phyloP scores from a whole-genome alignment of 2,329 filamentous ascomycete species.

The Ophiostoma australiae region DNA sequence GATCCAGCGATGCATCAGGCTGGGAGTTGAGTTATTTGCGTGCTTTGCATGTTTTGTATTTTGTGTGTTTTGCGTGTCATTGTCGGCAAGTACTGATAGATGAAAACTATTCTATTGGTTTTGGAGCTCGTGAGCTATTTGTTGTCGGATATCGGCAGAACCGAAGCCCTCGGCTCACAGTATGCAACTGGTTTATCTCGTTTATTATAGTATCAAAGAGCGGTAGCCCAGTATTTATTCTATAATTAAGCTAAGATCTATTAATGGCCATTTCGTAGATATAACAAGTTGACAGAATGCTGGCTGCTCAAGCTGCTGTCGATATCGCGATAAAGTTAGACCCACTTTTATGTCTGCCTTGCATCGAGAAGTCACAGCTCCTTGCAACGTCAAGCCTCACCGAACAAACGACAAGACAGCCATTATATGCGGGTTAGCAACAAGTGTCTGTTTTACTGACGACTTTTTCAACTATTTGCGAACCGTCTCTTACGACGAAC shows the following conservation, averaged over 20 bases:
- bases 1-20: not conserved
- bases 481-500: not conserved
- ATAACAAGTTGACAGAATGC: not conserved
- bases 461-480: not conserved
- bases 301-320: not conserved
- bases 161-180: not conserved
- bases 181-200: not conserved
- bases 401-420: not conserved
- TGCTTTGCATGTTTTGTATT: not conserved
- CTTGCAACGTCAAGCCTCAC: not conserved
- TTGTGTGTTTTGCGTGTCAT: not conserved
- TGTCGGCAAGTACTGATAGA: not conserved
- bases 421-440: not conserved
- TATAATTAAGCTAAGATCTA: not conserved
- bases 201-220: too few species aligned
- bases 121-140: not conserved
- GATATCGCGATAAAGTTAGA: not conserved
- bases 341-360: not conserved
- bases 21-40: not conserved
- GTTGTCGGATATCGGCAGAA: not conserved
- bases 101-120: not conserved
- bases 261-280: not conserved
- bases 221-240: not conserved
- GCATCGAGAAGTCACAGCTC: conserved; percentile 4
- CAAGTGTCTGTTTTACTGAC: not conserved